These are phyloP conservation scores for Entomortierella beljakovae DNA, from an alignment of 192 early-diverging fungal genomes.

Conservation along the genomic window DNA sequence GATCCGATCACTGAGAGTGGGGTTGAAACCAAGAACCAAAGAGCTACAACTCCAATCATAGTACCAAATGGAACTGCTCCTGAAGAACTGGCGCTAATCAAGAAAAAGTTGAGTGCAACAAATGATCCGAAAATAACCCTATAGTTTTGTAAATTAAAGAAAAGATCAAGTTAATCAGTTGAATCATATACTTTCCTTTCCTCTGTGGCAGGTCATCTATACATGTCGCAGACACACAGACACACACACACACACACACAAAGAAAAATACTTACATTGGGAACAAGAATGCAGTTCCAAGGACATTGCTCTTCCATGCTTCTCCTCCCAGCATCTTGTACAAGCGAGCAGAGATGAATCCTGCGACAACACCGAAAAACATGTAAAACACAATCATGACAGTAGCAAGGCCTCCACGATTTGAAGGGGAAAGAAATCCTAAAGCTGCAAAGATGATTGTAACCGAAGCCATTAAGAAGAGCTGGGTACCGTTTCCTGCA, in stretches of 20 bases:
- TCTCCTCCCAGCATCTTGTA: conserved; percentile 96
- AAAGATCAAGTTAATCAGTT: not conserved
- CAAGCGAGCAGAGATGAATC: conserved; percentile 86
- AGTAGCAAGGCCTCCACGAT: conserved; percentile 91
- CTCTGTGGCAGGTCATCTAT: no score
- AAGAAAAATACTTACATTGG: conserved; percentile 67
- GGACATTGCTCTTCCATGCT: conserved; percentile 85
- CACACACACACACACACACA: no score
- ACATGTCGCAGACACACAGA: no score
- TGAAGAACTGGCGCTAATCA: conserved; percentile 86
- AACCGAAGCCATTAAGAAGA: conserved; percentile 77
- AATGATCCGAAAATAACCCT: conserved; percentile 70
- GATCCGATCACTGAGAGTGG: conserved; percentile 89
- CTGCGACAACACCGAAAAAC: conserved; percentile 86
- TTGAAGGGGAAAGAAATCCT: conserved; percentile 93
- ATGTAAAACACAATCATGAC: conserved; percentile 96
- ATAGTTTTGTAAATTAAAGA: not conserved
- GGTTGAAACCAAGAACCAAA: conserved; percentile 86
- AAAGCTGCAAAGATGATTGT: conserved; percentile 93
- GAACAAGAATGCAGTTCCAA: conserved; percentile 85
- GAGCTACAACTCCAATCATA: conserved; percentile 81
- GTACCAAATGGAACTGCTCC: conserved; percentile 91
- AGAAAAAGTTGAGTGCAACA: conserved; percentile 86
- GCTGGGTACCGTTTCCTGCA: conserved; percentile 87
- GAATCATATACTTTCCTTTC: no score